Percentiles rank a stretch among this genome's conserved stretches.
These are phyloP conservation scores for Thelonectria rubi DNA, from an alignment of 2,329 filamentous ascomycete species.

Conservation along the genomic window DNA sequence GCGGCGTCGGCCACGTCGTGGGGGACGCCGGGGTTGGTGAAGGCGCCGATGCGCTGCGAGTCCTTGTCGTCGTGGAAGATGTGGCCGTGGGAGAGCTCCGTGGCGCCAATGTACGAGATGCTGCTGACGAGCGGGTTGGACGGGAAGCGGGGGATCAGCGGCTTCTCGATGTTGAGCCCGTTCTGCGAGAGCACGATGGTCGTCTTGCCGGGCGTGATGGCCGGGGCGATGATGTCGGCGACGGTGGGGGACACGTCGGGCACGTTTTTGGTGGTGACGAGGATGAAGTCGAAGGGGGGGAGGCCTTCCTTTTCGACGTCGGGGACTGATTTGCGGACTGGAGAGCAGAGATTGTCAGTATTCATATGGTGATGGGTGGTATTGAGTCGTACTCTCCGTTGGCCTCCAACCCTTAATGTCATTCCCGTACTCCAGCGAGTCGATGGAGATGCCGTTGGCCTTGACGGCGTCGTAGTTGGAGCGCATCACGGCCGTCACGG, in stretches of 20 bases:
- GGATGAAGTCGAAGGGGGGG: constrained; percentile 61
- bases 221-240: constrained; percentile 59
- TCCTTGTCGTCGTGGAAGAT: constrained; percentile 65
- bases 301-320: constrained; percentile 44
- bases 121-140: constrained; percentile 62
- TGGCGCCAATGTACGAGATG: constrained; percentile 61
- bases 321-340: constrained; percentile 60
- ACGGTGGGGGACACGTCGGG: constrained; percentile 61
- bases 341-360: neutral
- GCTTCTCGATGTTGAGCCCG: constrained; percentile 69
- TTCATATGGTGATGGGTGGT: neutral
- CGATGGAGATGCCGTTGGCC: constrained; percentile 60
- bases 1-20: constrained; percentile 38
- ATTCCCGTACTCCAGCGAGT: constrained; percentile 63
- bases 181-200: constrained; percentile 68
- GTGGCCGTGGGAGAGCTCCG: constrained; percentile 55
- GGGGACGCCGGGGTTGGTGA: constrained; percentile 49
- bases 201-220: constrained; percentile 60
- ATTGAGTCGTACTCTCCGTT: constrained; percentile 46
- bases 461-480: constrained; percentile 63
- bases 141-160: constrained; percentile 60
- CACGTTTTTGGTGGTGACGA: constrained; percentile 67
- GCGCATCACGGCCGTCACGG: constrained; percentile 63
- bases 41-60: constrained; percentile 59
- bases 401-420: constrained; percentile 58